Percentiles rank a stretch among this genome's conserved stretches.
Conservation (phyloP, 345 rosid species). For the Corymbia maculata region DNA sequence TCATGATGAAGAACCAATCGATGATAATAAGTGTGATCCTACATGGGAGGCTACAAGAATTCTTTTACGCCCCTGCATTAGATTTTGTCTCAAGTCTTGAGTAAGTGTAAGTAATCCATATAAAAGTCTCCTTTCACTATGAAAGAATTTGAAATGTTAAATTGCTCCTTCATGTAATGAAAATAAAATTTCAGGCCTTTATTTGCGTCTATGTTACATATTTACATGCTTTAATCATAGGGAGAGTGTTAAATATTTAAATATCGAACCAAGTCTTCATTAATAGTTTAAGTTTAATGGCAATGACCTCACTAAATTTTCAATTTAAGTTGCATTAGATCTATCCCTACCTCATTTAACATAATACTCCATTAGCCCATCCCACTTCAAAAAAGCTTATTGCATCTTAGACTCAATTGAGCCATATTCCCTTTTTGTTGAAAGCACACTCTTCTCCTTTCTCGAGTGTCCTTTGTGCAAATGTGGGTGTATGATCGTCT, state of each 20-base stretch:
- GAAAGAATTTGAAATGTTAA: background rate
- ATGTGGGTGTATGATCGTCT: background rate
- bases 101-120: background rate
- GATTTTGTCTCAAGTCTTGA: background rate
- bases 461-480: background rate
- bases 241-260: background rate
- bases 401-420: background rate
- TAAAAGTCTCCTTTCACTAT: background rate
- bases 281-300: background rate
- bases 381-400: background rate
- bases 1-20: background rate
- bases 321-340: background rate
- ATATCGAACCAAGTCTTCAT: background rate
- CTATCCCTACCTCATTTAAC: background rate
- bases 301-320: background rate
- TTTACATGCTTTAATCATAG: background rate
- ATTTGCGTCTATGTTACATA: background rate
- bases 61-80: background rate
- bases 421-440: background rate
- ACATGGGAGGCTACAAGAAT: background rate
- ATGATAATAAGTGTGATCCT: background rate
- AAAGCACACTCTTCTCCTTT: background rate
- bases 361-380: background rate
- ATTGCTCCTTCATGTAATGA: rapidly evolving
- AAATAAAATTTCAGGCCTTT: background rate